Base-by-base conservation (phyloP, 2,329 filamentous ascomycete species). In the Trichoderma gracile region DNA sequence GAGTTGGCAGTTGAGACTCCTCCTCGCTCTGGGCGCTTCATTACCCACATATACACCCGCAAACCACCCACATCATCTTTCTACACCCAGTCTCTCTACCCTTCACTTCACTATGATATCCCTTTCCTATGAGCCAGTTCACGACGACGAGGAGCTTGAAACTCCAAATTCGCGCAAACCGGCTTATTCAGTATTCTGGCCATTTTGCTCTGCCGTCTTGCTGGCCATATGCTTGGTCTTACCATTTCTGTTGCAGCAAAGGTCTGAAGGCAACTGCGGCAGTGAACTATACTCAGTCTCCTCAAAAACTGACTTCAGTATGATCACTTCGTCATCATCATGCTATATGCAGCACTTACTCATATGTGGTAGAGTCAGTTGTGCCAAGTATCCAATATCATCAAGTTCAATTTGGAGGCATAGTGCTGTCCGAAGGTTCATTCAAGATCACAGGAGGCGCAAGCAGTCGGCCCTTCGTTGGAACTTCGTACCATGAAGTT, bases 391-490 rank as follows among this genome's bases (percentile, higher is more conserved):
- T 53, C 15, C 17, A 23, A 40, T 53, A 53, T 23, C 50, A 38
- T 8, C 50, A 40, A 53, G 50, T 53, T 8, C 50, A 53, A 40
- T 53, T 40, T 9, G 50, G 50, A 23, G 50, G 50, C n/a, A 53
- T 53, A 38, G 27, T 53, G 19, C 8, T 40, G 3, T 8, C 19
- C 38, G 30, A 53, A 40, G 50, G 50, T 12, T 15, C 27, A 15
- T 53, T 53, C 9, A 40, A 38, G 14, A 53, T 53, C 27, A 53
- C 50, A 15, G 50, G 50, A 12, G 50, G 50, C n/a, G 30, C 50
- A 9, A 33, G 27, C n/a, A 40, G 19, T 21, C 30, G 50, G 1
- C 50, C 50, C 12, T 53, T 17, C 9, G 30, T 53, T 15, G 50
- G 30, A 23, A 23, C 50, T 7, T 40, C 30, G 3, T 53, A 53